Conservation (phyloP, 2,329 filamentous ascomycete species). For the Trichoderma koningiopsis region DNA sequence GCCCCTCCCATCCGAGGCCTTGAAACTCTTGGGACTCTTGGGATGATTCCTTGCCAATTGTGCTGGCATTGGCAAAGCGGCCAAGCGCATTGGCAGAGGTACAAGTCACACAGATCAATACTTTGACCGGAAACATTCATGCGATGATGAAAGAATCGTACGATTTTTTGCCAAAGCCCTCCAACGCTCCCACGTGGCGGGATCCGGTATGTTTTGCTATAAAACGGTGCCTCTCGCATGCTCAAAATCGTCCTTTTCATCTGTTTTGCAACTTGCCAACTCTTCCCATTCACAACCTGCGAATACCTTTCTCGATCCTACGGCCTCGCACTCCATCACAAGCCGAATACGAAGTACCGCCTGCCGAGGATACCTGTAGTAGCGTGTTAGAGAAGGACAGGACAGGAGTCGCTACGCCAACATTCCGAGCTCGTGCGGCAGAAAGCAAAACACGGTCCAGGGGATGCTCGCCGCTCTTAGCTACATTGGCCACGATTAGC, state of each 20-base stretch:
- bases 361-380: background rate
- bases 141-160: constrained; percentile 26
- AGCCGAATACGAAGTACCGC: constrained; percentile 1
- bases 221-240: constrained; percentile 5
- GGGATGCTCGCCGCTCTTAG: constrained; percentile 5
- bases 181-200: constrained; percentile 7
- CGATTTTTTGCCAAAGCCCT: constrained; percentile 13
- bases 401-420: background rate
- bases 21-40: background rate
- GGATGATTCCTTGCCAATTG: background rate
- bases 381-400: constrained; percentile 10
- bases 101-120: background rate
- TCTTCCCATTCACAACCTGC: background rate
- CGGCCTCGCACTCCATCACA: background rate
- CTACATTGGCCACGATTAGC: background rate
- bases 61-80: constrained; percentile 6
- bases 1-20: constrained; percentile 6
- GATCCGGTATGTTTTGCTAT: constrained; percentile 16
- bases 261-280: background rate
- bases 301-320: background rate
- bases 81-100: constrained; percentile 10
- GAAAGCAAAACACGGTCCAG: constrained; percentile 4
- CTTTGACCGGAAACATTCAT: constrained; percentile 18
- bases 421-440: constrained; percentile 5
- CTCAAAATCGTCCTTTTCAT: background rate